Evolutionary conservation across 208 protist genomes (phyloP), one percentile per base, ranked within the genome.

Genomic region (Crithidia mellificae): DNA sequence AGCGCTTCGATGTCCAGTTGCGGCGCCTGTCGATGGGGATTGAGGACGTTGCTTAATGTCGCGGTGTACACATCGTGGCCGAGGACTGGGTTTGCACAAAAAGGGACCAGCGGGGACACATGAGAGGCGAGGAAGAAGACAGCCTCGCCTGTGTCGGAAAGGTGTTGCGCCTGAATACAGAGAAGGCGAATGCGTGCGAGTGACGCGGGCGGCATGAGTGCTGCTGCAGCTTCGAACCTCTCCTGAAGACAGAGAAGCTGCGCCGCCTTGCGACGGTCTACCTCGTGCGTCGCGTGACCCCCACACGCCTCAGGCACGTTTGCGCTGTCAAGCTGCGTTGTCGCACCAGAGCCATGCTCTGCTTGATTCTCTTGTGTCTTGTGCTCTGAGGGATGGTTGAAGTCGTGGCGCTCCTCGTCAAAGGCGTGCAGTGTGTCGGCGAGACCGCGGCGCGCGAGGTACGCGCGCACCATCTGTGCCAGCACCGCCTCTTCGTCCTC

Each of bases 401-500:
- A 46, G 24, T 12, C 54, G 15, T 38, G 41, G 9, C 58, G 65
- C 55, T 67, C 55, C 44, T 67, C 66, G 36, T 88, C 82, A 22
- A 91, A 79, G 6, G 79, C 73, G 24, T 51, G 57, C 15, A 91
- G 73, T 0, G 88, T 87, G 50, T 89, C 79, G 1, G 84, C 68
- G 32, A 91, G 69, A 3, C 88, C 88, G n/a, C 77, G 74, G 2
- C 83, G 68, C 15, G 77, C 66, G 5, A 94, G 73, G 57, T 91
- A 90, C 9, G 88, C 89, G 32, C 82, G 85, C 27, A 91, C 58
- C 57, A 94, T 81, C 22, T 77, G 64, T 6, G 74, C 51, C 27
- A 94, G 51, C n/a, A 70, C 61, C 27, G 44, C 55, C 73, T 94
- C 83, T 50, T 94, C 88, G 39, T 93, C 78, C 27, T 78, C 78